phyloP scores from a whole-genome alignment of 495 filamentous ascomycete genomes.

The Pyronema domesticum region DNA sequence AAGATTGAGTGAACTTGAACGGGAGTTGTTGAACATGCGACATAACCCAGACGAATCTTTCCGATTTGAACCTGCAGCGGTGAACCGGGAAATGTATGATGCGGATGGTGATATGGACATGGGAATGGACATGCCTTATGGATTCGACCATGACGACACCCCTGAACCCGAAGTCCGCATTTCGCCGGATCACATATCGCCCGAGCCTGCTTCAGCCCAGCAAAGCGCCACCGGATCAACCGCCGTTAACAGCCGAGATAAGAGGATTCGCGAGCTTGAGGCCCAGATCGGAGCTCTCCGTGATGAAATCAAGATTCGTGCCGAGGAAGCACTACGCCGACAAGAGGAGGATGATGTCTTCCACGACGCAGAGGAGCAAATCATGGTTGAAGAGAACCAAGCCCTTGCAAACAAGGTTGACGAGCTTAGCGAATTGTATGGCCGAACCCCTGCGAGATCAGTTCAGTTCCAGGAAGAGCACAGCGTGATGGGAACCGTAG shows the following conservation, averaged over 20 bases:
- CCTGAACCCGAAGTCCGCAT: not conserved
- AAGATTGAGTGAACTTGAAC: slow-evolving; percentile 17
- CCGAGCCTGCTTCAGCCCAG: not conserved
- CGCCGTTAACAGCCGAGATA: slow-evolving; percentile 16
- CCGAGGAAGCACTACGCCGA: slow-evolving; percentile 16
- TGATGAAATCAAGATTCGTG: slow-evolving; percentile 19
- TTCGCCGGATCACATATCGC: not conserved
- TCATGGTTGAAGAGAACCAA: slow-evolving; percentile 19
- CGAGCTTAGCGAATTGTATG: slow-evolving; percentile 9
- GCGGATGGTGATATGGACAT: slow-evolving; percentile 13
- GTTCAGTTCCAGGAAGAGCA: slow-evolving; percentile 8
- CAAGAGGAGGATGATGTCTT: slow-evolving; percentile 24
- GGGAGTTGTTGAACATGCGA: slow-evolving; percentile 20
- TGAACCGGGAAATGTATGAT: not conserved
- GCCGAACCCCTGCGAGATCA: slow-evolving; percentile 3
- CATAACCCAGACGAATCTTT: slow-evolving; percentile 9
- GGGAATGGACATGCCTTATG: slow-evolving; percentile 2
- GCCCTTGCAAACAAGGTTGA: slow-evolving; percentile 9
- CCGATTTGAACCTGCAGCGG: not conserved
- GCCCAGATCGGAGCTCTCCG: slow-evolving; percentile 17
- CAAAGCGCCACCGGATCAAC: not conserved
- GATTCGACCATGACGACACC: not conserved
- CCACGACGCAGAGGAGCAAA: slow-evolving; percentile 25
- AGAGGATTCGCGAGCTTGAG: slow-evolving; percentile 21
- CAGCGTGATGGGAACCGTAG: not conserved